Evolutionary conservation across 352 stramenopile species (phyloP), one percentile per base, ranked within the genome.

Genomic region (Phytophthora gonapodyides): DNA sequence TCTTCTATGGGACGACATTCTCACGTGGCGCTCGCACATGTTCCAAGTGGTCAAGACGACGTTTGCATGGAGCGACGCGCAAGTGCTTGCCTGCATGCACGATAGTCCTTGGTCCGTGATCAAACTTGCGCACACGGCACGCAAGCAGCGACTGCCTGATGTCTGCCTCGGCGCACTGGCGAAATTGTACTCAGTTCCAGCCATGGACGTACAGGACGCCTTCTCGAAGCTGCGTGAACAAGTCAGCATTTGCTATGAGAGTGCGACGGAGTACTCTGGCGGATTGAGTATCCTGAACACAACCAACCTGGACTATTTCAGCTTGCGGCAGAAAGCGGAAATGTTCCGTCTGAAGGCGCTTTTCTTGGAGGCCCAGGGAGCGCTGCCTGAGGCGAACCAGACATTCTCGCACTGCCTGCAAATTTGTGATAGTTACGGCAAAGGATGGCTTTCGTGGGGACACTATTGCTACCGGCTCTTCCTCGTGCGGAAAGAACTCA

Each of bases 401-500:
- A 94, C 89, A 7, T 98, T 97, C 56, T 97, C 89, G 35, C 82
- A 97, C 52, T 91, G 89, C 34, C 70, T 98, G 31, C 88, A 97
- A 67, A 91, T 98, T 64, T 97, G 87, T 34, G 86, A 95, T 64
- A 95, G 82, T 57, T 97, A 97, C 47, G 93, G 87, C 46, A 97
- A 98, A 58, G 91, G 89, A n/a, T 98, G 93, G 93, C 78, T 97
- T n/a, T 96, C 87, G 16, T 98, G 93, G 93, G 93, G 91, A n/a
- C 82, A 94, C 52, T 97, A 96, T 60, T 96, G 89, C 61, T 94
- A 97, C 48, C 69, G 78, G 1, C 62, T 97, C n/a, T 96, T 96
- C 45, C 57, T 89, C 30, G 78, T 87, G 19, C 76, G 78, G 3
- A 87, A 88, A 31, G 87, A 95, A 17, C 61, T 96, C 10, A 65